Evolutionary conservation across 2,329 filamentous ascomycete genomes (phyloP), one percentile per base, ranked within the genome.

Genomic region (Fusarium begoniae): DNA sequence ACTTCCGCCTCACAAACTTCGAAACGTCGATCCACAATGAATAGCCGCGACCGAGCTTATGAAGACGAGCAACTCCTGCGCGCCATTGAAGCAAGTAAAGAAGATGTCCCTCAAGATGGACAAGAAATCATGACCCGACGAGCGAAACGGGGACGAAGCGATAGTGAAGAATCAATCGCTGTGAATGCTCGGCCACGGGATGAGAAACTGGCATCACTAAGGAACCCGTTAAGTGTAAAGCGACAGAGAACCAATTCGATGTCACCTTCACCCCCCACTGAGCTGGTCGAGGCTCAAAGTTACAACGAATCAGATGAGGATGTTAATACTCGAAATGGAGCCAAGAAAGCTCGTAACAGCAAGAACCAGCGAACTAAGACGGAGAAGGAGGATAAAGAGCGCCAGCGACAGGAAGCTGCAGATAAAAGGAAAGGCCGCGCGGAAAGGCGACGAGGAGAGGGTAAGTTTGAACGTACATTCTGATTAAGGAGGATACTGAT

Each of bases 1-100:
- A 86, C 85, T 15, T 84, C 86, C 3, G 80, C 84, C 17, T 84
- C 84, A 48, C 88, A 90, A 61, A 88, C 61, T 18, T 75, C 92
- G 43, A 98, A 98, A 82, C 90, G 96, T 68, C 90, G 96, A 35
- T 98, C 95, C 26, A 99, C 96, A 12, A 98, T 98, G 94, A 98
- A 98, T 80, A 99, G 96, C 81, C 91, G 96, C 71, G 93, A 95
- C 81, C 95, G 96, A 47, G 96, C 95, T 28, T 98, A 98, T 78
- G 95, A 98, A 74, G 96, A 99, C 83, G 95, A 97, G 77, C 92
- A 95, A 78, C 83, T 99, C 44, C 90, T 95, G 62, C 90, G 93
- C 75, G 96, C 96, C 37, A 95, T 99, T 77, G 96, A 98, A 82
- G 95, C 97, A 70, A 99, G 96, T 85, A 98, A 95, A 83, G 92